Evolutionary conservation across 2,329 filamentous ascomycete species (phyloP), one percentile per base, ranked within the genome.

Genomic region (Ramularia collo-cygni): DNA sequence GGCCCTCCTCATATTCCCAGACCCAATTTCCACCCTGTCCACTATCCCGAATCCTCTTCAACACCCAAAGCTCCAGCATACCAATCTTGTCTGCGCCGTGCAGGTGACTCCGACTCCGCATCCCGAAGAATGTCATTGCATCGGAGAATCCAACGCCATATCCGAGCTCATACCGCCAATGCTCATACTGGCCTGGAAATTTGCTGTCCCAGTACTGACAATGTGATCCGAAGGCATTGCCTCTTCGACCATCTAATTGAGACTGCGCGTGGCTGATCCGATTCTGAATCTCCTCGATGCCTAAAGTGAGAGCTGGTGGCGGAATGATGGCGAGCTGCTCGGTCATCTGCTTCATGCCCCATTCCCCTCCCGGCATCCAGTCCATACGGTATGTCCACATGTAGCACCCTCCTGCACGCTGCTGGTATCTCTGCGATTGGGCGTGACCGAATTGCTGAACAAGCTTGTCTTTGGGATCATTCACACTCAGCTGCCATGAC

Each of bases 371-470:
- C n/a, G 69, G 67, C 67, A 75, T 75, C 74, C 75, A 78, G 47
- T 75, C 67, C 74, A 78, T 78, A 39, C 75, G 75, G 52, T 66
- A 73, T 0, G 75, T 78, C 76, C 75, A 78, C 60, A 79, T 79
- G 51, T 70, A 77, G 21, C 64, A 65, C 1, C 75, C 76, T 2
- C 69, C 70, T 10, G 70, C 58, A 31, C 64, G 65, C n/a, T 66
- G 52, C 40, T 73, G 67, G 57, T 70, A 79, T 30, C 63, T 63
- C 8, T 62, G 52, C 17, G 63, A 68, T 51, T 79, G 68, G 2
- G 64, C 65, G 31, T 64, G 60, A 9, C 72, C 72, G 48, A 77
- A 76, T 15, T 65, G 57, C 3, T 53, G 55, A 1, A 65, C 63
- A 5, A 70, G 58, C 5, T 66, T 60, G 16, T 66, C 59, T 41